Base-by-base conservation (phyloP, 495 filamentous ascomycete genomes). In the Hypoxylon perforatum region DNA sequence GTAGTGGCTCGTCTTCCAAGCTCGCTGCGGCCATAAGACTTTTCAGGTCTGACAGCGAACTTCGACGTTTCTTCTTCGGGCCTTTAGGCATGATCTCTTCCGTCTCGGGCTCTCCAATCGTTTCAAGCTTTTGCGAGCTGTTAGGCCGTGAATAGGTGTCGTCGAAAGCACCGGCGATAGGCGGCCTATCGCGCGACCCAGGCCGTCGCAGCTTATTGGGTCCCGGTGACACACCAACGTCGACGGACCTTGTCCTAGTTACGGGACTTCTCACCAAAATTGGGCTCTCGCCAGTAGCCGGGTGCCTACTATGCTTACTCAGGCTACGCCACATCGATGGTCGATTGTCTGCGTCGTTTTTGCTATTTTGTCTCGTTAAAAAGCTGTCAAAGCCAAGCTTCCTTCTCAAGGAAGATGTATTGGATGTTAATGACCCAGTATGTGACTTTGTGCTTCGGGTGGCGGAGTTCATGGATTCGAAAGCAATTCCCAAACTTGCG, bases 31-130 rank as follows among this genome's bases (percentile, higher is more conserved):
- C 81, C 73, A 90, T 85, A 4, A 84, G 79, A 41, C 80, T 82
- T 71, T 91, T 91, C 23, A 99, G 80, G 72, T 99, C 95, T 14
- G 93, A 96, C 19, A 99, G 77, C 19, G 94, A 97, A 76, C 93
- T 97, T 67, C 95, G 88, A 62, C 95, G 84, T 78, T 96, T 97
- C 78, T 90, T 92, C 67, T 88, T 84, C 72, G 83, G 60, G 33
- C 80, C 70, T 57, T 81, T 86, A 28, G 68, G 61, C n/a, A 73
- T 63, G 0, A 67, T 54, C 39, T 76, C 67, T 48, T 80, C 80
- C 54, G 73, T 70, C 11, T 83, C 79, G 19, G 82, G 83, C 57
- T 81, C 81, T 11, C 82, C 81, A 60, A 86, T 84, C 2, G 82
- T 82, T 60, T 84, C 76, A 25, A 75, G 73, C 36, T 78, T 73